Evolutionary conservation across 75 land plant species (phyloP).

Genomic region (Picea sitchensis): DNA sequence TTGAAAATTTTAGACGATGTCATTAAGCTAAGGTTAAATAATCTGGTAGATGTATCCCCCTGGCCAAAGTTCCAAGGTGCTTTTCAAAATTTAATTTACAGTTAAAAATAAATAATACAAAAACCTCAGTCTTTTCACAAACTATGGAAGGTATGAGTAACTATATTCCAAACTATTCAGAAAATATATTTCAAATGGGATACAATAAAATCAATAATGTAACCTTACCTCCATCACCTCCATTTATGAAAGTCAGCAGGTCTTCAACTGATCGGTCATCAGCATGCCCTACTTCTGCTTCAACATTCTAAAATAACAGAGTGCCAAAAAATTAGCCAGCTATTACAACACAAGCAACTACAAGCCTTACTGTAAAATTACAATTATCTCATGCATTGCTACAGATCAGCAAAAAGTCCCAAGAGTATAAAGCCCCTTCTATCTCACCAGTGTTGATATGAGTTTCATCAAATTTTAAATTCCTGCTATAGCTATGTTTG

Average conservation of each 20-base stretch:
- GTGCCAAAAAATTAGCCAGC: background rate
- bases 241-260: constrained; percentile 71
- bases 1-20: too few species aligned
- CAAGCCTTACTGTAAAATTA: background rate
- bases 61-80: too few species aligned
- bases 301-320: constrained; percentile 36
- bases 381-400: background rate
- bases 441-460: background rate
- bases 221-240: constrained; percentile 43
- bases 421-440: background rate
- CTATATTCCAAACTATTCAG: background rate
- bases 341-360: background rate
- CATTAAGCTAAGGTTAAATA: too few species aligned
- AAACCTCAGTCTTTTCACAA: too few species aligned
- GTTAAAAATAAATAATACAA: too few species aligned
- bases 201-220: background rate
- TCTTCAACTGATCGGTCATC: constrained; percentile 83
- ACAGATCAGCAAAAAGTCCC: background rate
- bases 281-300: constrained; percentile 45
- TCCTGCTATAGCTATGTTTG: background rate
- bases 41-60: too few species aligned
- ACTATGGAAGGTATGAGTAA: too few species aligned
- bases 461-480: background rate
- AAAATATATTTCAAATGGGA: background rate
- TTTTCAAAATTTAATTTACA: too few species aligned